These are phyloP conservation scores for Cucurbita ficifolia DNA, from an alignment of 306 rosid species.

Conservation along the genomic window DNA sequence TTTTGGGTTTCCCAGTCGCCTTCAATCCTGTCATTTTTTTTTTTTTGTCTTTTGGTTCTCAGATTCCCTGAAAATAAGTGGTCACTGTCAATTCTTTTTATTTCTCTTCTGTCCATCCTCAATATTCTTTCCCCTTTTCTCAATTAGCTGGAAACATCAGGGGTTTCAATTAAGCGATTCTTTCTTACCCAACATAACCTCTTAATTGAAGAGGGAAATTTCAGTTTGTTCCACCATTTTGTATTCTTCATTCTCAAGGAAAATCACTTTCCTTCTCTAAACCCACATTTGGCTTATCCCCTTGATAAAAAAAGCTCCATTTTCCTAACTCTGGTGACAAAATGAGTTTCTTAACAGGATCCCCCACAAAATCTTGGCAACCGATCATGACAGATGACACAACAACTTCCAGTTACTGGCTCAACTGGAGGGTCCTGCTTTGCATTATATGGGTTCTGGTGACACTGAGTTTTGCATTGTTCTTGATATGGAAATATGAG, in stretches of 20 bases:
- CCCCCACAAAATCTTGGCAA: slow-evolving; percentile 55
- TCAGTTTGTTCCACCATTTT: neutral
- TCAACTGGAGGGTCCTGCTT: slow-evolving; percentile 74
- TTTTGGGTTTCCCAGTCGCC: neutral
- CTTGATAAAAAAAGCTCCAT: neutral
- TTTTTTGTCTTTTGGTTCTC: slow-evolving; percentile 5
- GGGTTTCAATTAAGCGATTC: neutral
- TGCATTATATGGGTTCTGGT: slow-evolving; percentile 48
- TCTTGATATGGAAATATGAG: slow-evolving; percentile 49
- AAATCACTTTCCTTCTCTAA: neutral
- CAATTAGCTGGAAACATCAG: neutral
- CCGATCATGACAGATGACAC: slow-evolving; percentile 67
- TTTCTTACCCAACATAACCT: neutral
- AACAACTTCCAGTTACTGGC: slow-evolving; percentile 60
- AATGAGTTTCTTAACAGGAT: slow-evolving; percentile 54
- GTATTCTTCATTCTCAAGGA: slow-evolving; percentile 2
- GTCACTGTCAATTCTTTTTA: neutral
- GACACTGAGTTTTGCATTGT: slow-evolving; percentile 26
- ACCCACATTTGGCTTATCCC: neutral
- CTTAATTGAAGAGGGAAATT: neutral
- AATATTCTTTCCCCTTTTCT: neutral
- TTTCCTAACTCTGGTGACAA: slow-evolving; percentile 5
- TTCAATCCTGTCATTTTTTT: neutral
- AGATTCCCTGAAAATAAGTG: neutral
- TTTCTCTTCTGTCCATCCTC: neutral